Evolutionary conservation across 192 early-diverging fungal genomes (phyloP), one percentile per base, ranked within the genome.

Genomic region (Bifiguratus adelaidae): DNA sequence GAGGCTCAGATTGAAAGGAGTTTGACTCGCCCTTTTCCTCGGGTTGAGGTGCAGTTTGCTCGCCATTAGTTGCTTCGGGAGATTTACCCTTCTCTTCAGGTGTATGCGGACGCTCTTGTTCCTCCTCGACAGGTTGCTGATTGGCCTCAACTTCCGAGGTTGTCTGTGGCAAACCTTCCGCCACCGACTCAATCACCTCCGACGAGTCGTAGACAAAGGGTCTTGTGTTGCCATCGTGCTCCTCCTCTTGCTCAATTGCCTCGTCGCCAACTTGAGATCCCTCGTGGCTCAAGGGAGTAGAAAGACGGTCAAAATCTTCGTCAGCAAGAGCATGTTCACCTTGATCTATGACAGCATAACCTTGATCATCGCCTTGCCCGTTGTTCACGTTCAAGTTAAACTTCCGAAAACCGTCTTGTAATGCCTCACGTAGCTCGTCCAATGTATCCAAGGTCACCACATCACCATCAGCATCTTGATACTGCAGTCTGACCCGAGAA

Each of bases 81-180:
- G 40, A 24, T 18, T 55, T 55, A 8, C 53, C 53, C 21, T 55
- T 55, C 11, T 56, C 24, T 48, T 52, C 27, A 18, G 13, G n/a
- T 13, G 26, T 19, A 37, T 11, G 15, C 13, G 13, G 22, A 37
- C 44, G 5, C 0, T 6, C 7, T 21, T 40, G 18, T 15, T 49
- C 36, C 9, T 3, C 21, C 15, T 38, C 46, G 25, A 40, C 53
- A 6, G 15, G 37, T 13, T 40, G 7, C 37, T 6, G 7, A 7
- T 5, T 15, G 15, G 7, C 37, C 13, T 40, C 15, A 21, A 21
- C 37, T 40, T n/a, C n/a, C 7, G 36, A 25, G 25, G 36, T 19
- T 7, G 33, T 26, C 7, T 37, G 13, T 5, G 49, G 25, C n/a
- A 22, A 20, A n/a, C n/a, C 20, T n/a, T 8, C 16, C 18, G 26